Evolutionary conservation across 1,284 basidiomycete genomes (phyloP), one percentile per base, ranked within the genome.

Genomic region (Trichosporon sp.): DNA sequence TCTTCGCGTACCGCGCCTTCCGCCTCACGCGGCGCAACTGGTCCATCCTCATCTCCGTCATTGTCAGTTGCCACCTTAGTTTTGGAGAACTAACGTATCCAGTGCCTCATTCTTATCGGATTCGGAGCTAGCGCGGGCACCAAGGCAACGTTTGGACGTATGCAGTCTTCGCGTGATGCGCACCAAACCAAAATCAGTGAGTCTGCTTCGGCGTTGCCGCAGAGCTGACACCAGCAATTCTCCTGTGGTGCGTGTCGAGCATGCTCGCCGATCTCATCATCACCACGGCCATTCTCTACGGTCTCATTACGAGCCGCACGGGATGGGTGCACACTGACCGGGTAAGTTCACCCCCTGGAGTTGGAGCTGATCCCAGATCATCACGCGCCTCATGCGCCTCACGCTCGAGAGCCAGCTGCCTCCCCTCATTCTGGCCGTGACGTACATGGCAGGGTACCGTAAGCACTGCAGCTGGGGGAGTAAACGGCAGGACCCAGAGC

Each of bases 1-100:
- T 78, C 74, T 80, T 81, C 68, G 72, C 78, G 14, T 76, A 79
- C 56, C 72, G 78, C 69, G 77, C 76, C 2, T 78, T 72, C 72
- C 73, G 78, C 5, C 74, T 81, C 10, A 74, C 68, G 32, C 65
- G 64, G n/a, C 70, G 77, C 19, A 78, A 74, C 69, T 76, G 71
- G 70, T 70, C 67, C 63, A 46, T 80, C 68, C 40, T 78, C 4
- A 66, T 26, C 7, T 12, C 74, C 21, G 71, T 78, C 16, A 16
- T 54, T 12, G 77, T 79, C 56, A 61, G 76, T 35, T 73, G n/a
- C 4, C 51, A 0, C 19, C 14, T 7, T 37, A 5, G 35, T 7
- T 10, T 37, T n/a, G 1, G 7, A 3, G 0, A 14, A 37, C 40
- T 64, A 35, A 64, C 59, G 11, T 26, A 26, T 0, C 2, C 35